Base-by-base conservation (phyloP, 345 rosid genomes). In the Kandelia obovata region DNA sequence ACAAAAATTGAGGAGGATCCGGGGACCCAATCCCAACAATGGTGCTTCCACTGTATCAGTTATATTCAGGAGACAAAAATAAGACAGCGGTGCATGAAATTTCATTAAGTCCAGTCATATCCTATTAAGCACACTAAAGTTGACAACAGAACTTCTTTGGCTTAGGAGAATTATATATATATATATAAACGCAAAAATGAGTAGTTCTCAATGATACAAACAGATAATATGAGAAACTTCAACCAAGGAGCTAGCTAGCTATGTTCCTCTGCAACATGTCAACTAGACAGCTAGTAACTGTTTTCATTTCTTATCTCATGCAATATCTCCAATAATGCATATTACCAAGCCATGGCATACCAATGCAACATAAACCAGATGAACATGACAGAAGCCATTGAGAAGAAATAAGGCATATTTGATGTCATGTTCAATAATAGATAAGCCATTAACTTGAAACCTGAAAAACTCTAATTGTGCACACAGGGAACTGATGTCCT, bases 11-110 rank as follows among this genome's bases (percentile, higher is more conserved):
- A 0, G 96, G 99, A 62, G 99, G 96, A 77, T 95, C 97, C 21
- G 94, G 96, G 52, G 96, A 95, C 78, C 97, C 97, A 35, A 95
- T 80, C 58, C 96, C 97, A 39, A 95, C 91, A 32, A 95, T 90
- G 63, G 97, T 92, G 85, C 97, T 95, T 75, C 99, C 99, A 70
- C 96, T 95, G 80, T 70, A 70, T 72, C 53, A 77, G 64, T 69
- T 61, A 64, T 62, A 72, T 67, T 7, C 27, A 51, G 47, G 64
- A 67, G 46, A n/a, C 20, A n/a, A 30, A 61, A 46, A 34, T 46
- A 32, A 66, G 53, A 31, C 59, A 43, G 19, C 16, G 3, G 49
- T 6, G 58, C 51, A 43, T 17, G 47, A 53, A 35, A 5, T 32
- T 5, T 13, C 31, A 34, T 62, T 11, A 62, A 19, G 20, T 10